Percentiles rank a stretch among this genome's conserved stretches.
These are phyloP conservation scores for Amaranthus palmeri DNA, from an alignment of 148 eudicot species.

Conservation along the genomic window DNA sequence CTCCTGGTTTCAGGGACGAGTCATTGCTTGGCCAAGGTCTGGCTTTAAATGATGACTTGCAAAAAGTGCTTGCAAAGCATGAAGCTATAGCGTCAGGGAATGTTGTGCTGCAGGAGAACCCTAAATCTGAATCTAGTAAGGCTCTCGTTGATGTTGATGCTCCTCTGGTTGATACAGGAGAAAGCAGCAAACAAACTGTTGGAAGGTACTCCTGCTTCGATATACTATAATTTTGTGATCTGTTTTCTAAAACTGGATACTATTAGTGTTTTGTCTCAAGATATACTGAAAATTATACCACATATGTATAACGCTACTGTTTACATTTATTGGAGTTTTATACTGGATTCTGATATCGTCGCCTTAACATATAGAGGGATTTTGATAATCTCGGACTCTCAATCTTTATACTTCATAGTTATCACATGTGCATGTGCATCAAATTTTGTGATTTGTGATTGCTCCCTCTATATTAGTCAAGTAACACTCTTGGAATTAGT, in stretches of 20 bases:
- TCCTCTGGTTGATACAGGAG: constrained; percentile 77
- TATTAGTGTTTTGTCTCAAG: background rate
- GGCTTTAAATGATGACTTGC: constrained; percentile 87
- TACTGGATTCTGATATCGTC: no score
- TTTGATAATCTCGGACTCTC: background rate
- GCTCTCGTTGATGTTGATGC: constrained; percentile 50
- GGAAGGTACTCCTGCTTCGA: constrained; percentile 40
- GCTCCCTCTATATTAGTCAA: no score
- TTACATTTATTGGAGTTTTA: no score
- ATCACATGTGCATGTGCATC: background rate
- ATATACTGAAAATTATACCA: background rate
- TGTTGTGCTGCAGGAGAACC: constrained; percentile 33
- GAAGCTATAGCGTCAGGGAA: constrained; percentile 67
- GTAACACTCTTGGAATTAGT: no score
- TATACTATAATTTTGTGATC: no score
- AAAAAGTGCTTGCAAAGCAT: constrained; percentile 77
- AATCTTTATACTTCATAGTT: background rate
- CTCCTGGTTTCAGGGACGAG: constrained; percentile 61
- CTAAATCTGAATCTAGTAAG: constrained; percentile 51
- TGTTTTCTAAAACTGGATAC: background rate
- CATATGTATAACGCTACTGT: background rate
- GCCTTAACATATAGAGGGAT: no score
- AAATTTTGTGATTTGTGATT: background rate
- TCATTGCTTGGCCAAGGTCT: constrained; percentile 88
- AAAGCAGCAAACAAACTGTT: constrained; percentile 52